Percentiles rank a stretch among this genome's conserved stretches.
phyloP scores from a whole-genome alignment of 192 early-diverging fungal species.

The Cladochytrium replicatum region DNA sequence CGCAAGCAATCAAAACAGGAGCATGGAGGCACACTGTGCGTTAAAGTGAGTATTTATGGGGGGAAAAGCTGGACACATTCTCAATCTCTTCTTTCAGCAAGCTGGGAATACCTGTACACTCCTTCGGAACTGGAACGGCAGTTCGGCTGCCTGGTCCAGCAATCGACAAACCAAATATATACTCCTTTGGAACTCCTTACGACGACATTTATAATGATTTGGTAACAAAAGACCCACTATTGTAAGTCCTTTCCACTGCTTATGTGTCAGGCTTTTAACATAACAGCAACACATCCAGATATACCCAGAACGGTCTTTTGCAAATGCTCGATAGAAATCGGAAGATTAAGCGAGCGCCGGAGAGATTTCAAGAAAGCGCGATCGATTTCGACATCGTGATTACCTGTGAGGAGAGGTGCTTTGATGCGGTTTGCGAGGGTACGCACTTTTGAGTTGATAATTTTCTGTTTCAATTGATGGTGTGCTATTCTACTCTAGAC shows the following conservation, averaged over 20 bases:
- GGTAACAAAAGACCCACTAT: slow-evolving; percentile 45
- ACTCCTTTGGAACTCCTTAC: slow-evolving; percentile 88
- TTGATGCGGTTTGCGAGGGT: slow-evolving; percentile 89
- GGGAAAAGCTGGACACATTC: background rate
- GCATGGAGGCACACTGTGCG: slow-evolving; percentile 91
- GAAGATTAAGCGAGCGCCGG: slow-evolving; percentile 81
- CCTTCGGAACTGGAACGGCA: slow-evolving; percentile 83
- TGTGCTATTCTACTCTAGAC: background rate
- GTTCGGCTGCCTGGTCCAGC: slow-evolving; percentile 85
- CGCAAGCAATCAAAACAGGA: slow-evolving; percentile 93
- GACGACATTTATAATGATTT: slow-evolving; percentile 80
- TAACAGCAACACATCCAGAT: slow-evolving; percentile 33
- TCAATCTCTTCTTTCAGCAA: slow-evolving; percentile 16
- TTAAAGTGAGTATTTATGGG: slow-evolving; percentile 48
- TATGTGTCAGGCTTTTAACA: slow-evolving; percentile 4
- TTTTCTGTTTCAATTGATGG: slow-evolving; percentile 4
- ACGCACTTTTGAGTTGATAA: background rate
- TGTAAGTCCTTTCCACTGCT: slow-evolving; percentile 35
- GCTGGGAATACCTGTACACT: slow-evolving; percentile 70
- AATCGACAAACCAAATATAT: slow-evolving; percentile 80
- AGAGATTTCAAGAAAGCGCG: slow-evolving; percentile 69
- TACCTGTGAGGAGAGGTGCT: slow-evolving; percentile 93
- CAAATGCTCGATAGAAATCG: slow-evolving; percentile 90
- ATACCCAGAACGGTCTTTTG: slow-evolving; percentile 80
- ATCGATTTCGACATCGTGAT: slow-evolving; percentile 83